Conservation (phyloP, 352 stramenopile genomes). For the Aphanomyces astaci region DNA sequence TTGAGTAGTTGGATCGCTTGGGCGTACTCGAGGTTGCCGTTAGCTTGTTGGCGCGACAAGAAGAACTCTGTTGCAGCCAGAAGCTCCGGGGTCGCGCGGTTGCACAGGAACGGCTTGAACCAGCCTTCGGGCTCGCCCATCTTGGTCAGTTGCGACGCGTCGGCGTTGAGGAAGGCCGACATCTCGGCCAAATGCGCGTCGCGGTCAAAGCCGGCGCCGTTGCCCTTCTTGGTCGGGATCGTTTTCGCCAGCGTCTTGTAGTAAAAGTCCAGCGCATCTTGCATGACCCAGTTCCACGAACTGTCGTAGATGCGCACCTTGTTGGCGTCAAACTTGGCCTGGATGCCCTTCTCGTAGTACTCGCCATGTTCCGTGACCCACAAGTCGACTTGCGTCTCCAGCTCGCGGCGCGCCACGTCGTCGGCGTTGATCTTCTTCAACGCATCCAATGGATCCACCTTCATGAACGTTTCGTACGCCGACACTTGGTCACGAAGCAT, state of each 20-base stretch:
- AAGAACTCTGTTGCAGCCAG: conserved; percentile 48
- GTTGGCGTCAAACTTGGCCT: conserved; percentile 51
- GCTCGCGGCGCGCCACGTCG: conserved; percentile 39
- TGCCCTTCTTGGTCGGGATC: not conserved
- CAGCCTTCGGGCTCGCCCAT: conserved; percentile 35
- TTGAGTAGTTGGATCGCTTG: conserved; percentile 49
- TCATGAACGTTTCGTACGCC: conserved; percentile 41
- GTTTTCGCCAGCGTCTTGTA: conserved; percentile 32
- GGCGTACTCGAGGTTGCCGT: conserved; percentile 38
- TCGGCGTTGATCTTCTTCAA: conserved; percentile 46
- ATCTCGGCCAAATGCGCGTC: conserved; percentile 19
- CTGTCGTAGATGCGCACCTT: conserved; percentile 73
- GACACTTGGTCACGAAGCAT: conserved; percentile 54
- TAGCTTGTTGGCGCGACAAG: conserved; percentile 34
- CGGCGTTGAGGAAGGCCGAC: conserved; percentile 34
- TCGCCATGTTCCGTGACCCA: conserved; percentile 56
- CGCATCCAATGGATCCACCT: conserved; percentile 44
- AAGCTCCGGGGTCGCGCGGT: conserved; percentile 59
- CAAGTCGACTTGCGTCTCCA: conserved; percentile 43
- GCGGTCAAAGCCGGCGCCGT: conserved; percentile 12
- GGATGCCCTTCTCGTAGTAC: conserved; percentile 45
- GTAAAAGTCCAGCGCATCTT: conserved; percentile 60
- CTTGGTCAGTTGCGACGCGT: conserved; percentile 16
- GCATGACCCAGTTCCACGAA: conserved; percentile 75
- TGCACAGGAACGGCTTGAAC: conserved; percentile 61